A percentile compares a stretch with the other conserved stretches of the same genome.
Conservation (phyloP, 345 rosid genomes). For the Brassica juncea region DNA sequence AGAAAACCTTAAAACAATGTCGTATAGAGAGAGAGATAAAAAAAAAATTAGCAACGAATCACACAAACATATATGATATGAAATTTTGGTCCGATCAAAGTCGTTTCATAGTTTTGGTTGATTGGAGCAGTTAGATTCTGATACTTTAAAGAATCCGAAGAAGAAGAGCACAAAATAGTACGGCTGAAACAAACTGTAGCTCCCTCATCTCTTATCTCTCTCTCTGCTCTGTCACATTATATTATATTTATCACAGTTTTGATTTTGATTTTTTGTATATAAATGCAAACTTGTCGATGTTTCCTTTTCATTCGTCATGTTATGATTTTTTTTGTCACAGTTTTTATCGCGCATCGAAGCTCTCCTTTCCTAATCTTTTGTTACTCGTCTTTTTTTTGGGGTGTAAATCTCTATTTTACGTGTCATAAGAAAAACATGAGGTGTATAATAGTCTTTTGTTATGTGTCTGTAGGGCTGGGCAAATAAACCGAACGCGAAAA, state of each 20-base stretch:
- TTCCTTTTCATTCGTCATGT: conserved; percentile 11
- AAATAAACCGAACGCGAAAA: too few species aligned
- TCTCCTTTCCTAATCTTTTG: conserved; percentile 9
- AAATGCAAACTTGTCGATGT: conserved; percentile 2
- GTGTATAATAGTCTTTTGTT: too few species aligned
- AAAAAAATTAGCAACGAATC: conserved; percentile 23
- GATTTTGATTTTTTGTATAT: neutral
- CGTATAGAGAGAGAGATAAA: neutral
- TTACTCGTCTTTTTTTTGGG: too few species aligned
- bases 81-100: conserved; percentile 25
- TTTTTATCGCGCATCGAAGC: neutral
- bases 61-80: conserved; percentile 29
- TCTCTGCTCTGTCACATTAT: conserved; percentile 36
- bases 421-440: too few species aligned
- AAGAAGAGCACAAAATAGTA: conserved; percentile 45
- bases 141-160: conserved; percentile 40
- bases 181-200: conserved; percentile 45
- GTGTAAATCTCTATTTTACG: too few species aligned
- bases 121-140: conserved; percentile 41
- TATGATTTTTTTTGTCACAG: neutral
- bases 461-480: too few species aligned
- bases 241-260: neutral
- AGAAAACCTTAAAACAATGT: conserved; percentile 38
- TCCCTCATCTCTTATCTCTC: conserved; percentile 33
- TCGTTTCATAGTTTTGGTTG: conserved; percentile 27